Evolutionary conservation across 129 eudicot species (phyloP), one percentile per base, ranked within the genome.

Genomic region (Flaveria bidentis): DNA sequence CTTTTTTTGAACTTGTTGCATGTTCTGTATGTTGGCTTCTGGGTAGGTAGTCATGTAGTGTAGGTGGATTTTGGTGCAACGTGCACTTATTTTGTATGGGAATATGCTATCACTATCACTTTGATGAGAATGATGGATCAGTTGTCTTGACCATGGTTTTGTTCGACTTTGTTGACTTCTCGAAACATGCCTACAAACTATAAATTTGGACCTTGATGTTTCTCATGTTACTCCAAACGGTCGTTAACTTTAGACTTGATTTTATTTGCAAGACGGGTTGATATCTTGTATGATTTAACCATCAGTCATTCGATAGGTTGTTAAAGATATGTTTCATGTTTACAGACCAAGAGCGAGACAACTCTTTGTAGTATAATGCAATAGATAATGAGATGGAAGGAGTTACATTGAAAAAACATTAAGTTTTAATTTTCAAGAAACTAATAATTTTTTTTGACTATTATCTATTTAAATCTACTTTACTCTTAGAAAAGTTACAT

Each of bases 11-110:
- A 74, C 36, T 44, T 41, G 67, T 63, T 62, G 41, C 36, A 71
- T 72, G 16, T n/a, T 79, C 4, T 63, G 46, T 64, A 65, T 57
- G 75, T 66, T 28, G 25, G 49, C 41, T 73, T 64, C 41, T 63
- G 51, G 74, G 62, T 33, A 23, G 41, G 23, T 58, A 78, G 60
- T 66, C 14, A 14, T 57, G 45, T 28, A 61, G 76, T 50, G 72
- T 52, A 61, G 58, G 51, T 13, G 46, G 58, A 55, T 41, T 36
- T 44, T 65, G 51, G 51, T 20, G 17, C 64, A 26, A 0, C 41
- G 4, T 36, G 41, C 41, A 5, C 70, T 17, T 45, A 50, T 28
- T 58, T 69, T 46, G 72, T 71, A 71, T 71, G 52, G 41, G 5
- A 36, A 5, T 36, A 7, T 71, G 77, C 47, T 61, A 60, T 52